Percentiles rank a stretch among this genome's conserved stretches.
phyloP scores from a whole-genome alignment of 306 rosid genomes.

The Sphenostylis stenocarpa region DNA sequence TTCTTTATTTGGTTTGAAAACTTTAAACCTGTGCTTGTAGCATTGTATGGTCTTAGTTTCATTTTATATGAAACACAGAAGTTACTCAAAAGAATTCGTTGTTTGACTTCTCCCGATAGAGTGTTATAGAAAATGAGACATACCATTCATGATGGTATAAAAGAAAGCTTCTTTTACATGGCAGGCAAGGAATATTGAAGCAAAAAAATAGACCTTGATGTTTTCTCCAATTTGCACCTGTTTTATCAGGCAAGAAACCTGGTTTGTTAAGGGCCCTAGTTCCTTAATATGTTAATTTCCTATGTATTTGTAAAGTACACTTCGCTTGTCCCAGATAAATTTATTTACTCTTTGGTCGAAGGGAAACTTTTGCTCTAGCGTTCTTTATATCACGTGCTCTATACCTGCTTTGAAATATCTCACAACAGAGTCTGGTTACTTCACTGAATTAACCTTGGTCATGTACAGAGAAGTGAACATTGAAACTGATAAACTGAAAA shows the following conservation, averaged over 20 bases:
- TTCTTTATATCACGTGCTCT: not conserved
- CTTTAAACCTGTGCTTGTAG: not conserved
- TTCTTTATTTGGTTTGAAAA: too few relatives aligned
- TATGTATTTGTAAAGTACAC: too few relatives aligned
- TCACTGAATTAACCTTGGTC: too few relatives aligned
- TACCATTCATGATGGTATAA: not conserved
- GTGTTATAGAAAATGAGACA: not conserved
- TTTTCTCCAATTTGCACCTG: too few relatives aligned
- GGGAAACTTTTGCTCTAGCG: not conserved
- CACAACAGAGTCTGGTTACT: too few relatives aligned
- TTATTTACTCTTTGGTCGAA: not conserved
- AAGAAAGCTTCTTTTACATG: not conserved
- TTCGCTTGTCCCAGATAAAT: not conserved
- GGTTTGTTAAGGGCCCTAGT: too few relatives aligned
- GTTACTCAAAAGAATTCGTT: not conserved
- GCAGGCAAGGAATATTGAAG: not conserved
- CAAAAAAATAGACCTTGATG: not conserved
- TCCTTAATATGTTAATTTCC: too few relatives aligned
- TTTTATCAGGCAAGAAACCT: not conserved
- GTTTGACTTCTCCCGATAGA: not conserved
- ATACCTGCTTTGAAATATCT: too few relatives aligned
- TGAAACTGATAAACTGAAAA: too few relatives aligned
- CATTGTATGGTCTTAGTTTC: not conserved
- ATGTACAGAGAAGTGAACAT: too few relatives aligned
- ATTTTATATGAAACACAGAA: too few relatives aligned